These are phyloP conservation scores for Cucumis hystrix DNA, from an alignment of 306 rosid genomes.

Conservation along the genomic window DNA sequence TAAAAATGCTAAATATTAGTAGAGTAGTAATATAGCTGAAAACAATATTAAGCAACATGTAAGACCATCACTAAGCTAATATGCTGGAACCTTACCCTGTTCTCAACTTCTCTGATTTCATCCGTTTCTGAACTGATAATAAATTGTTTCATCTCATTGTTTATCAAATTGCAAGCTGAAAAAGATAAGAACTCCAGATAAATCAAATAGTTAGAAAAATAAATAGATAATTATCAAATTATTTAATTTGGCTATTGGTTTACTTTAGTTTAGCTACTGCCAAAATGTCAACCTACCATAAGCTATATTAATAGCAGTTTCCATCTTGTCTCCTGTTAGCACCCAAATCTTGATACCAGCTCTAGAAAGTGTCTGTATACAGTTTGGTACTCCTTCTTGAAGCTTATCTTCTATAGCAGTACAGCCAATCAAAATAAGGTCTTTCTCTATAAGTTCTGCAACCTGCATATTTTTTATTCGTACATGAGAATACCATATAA, in stretches of 20 bases:
- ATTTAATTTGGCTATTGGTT: not conserved
- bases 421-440: slow-evolving; percentile 78
- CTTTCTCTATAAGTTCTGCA: slow-evolving; percentile 83
- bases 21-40: not conserved
- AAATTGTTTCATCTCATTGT: slow-evolving; percentile 85
- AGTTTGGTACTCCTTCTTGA: slow-evolving; percentile 96
- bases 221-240: not conserved
- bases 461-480: slow-evolving; percentile 35
- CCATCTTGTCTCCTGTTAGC: slow-evolving; percentile 97
- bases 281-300: slow-evolving; percentile 52
- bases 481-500: not conserved
- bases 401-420: slow-evolving; percentile 99
- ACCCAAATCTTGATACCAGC: slow-evolving; percentile 99
- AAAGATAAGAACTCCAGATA: slow-evolving; percentile 7
- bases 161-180: slow-evolving; percentile 86
- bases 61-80: not conserved
- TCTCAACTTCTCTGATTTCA: slow-evolving; percentile 84
- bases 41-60: not conserved
- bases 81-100: slow-evolving; percentile 41
- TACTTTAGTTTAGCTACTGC: not conserved
- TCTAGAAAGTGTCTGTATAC: slow-evolving; percentile 83
- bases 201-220: slow-evolving; percentile 1
- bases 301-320: slow-evolving; percentile 94
- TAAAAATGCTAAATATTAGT: slow-evolving; percentile 4
- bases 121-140: slow-evolving; percentile 91